Evolutionary conservation across 2,329 filamentous ascomycete genomes (phyloP).

Genomic region (Trichoderma guizhouense): DNA sequence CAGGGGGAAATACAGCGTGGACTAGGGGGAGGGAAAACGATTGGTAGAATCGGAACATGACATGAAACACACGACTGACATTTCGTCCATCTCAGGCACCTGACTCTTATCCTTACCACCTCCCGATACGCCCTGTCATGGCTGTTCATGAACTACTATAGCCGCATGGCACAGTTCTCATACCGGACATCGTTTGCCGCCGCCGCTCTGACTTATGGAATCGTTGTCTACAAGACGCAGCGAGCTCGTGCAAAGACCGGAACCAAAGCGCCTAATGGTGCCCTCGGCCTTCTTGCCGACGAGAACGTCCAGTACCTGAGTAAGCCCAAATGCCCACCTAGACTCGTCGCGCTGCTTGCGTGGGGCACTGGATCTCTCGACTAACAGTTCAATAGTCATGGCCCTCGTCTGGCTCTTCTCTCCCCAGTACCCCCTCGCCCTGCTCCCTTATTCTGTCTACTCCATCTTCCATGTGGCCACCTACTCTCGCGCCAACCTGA

Average conservation of each 20-base stretch:
- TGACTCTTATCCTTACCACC: slow-evolving; percentile 79
- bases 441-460: slow-evolving; percentile 94
- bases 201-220: slow-evolving; percentile 89
- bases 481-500: slow-evolving; percentile 88
- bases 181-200: slow-evolving; percentile 90
- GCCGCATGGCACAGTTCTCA: slow-evolving; percentile 71
- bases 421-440: slow-evolving; percentile 82
- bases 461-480: slow-evolving; percentile 98
- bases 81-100: slow-evolving; percentile 57
- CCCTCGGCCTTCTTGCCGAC: slow-evolving; percentile 69
- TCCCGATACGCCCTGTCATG: slow-evolving; percentile 82
- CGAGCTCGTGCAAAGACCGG: slow-evolving; percentile 77
- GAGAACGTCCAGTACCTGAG: slow-evolving; percentile 98
- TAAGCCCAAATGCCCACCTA: slow-evolving; percentile 46
- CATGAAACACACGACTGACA: background rate
- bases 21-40: background rate
- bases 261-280: slow-evolving; percentile 56
- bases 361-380: background rate
- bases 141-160: slow-evolving; percentile 83
- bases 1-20: background rate
- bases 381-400: slow-evolving; percentile 61
- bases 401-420: slow-evolving; percentile 92
- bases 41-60: background rate
- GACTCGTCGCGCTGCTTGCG: background rate
- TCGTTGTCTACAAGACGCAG: slow-evolving; percentile 97